Base-by-base conservation (phyloP, 2,329 filamentous ascomycete genomes). In the Penicillium sp. region DNA sequence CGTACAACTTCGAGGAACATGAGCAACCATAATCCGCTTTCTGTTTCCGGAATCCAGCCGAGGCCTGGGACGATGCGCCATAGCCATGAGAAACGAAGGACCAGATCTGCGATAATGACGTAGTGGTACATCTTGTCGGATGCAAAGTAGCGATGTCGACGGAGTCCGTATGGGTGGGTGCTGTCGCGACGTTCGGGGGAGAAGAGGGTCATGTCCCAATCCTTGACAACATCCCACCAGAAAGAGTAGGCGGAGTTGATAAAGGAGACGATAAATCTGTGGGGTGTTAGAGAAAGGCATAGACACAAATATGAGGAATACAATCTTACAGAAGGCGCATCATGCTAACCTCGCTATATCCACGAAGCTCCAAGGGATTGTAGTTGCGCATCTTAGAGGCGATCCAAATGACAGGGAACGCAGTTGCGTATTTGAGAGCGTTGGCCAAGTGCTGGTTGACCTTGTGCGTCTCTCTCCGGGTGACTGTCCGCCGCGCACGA, bases 191-290 rank as follows among this genome's bases (percentile, higher is more conserved):
- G 84, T 60, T 78, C 72, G 2, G 80, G 72, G 3, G 88, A 84
- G 70, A 97, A 90, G 15, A 97, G 81, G 0, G 89, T 90, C 60
- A 99, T 81, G 70, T 97, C 94, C 94, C 94, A 99, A 79, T 99
- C 94, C 78, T 92, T 94, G 54, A 91, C 83, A 31, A 97, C 87
- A 69, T 99, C 94, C 94, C 94, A 99, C 81, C 94, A 99, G 79
- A 97, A 97, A n/a, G 89, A 92, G 77, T 96, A 99, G 44, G 89
- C 80, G 15, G 91, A 95, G 74, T 99, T 97, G 67, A 94, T 70
- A 34, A 91, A 78, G 31, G 91, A 89, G 43, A 88, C 88, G 36
- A 83, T 75, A 31, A 95, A 78, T 87, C 91, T 94, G 47, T 19
- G 13, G 39, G 10, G 33, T 16, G n/a, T 21, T 56, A 55, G 21